phyloP scores from a whole-genome alignment of 352 stramenopile genomes.

The Pythium guiyangense region DNA sequence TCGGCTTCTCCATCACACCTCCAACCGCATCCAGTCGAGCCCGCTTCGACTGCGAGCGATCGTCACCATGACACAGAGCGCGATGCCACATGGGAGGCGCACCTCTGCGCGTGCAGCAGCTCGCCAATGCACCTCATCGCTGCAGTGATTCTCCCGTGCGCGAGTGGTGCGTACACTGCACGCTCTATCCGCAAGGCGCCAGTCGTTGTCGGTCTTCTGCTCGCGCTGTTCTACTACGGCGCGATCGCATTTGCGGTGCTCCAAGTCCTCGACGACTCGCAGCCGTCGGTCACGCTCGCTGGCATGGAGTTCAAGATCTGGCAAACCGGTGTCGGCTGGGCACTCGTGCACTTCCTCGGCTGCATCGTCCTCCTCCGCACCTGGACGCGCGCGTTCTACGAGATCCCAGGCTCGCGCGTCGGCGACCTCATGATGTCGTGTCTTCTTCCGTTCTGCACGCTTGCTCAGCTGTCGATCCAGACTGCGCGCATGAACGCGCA shows the following conservation, averaged over 20 bases:
- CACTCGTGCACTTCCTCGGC: not conserved
- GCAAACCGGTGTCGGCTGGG: not conserved
- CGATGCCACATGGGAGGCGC: not conserved
- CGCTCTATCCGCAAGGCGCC: not conserved
- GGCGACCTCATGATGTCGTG: not conserved
- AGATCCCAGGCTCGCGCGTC: not conserved
- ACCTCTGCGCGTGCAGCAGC: not conserved
- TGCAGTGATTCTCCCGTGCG: not conserved
- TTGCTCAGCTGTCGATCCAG: not conserved
- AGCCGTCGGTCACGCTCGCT: not conserved
- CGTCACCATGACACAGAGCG: too few species aligned
- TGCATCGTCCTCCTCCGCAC: not conserved
- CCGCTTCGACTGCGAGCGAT: too few species aligned
- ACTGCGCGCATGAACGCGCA: not conserved
- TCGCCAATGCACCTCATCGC: not conserved
- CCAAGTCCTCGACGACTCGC: not conserved
- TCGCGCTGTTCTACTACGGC: constrained; percentile 1
- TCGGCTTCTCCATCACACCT: too few species aligned
- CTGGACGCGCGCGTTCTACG: not conserved
- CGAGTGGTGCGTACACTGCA: not conserved
- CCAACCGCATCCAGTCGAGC: too few species aligned
- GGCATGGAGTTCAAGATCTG: not conserved
- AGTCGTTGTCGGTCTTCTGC: not conserved
- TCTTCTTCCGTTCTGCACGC: not conserved
- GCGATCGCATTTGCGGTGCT: not conserved